A percentile compares a stretch with the other conserved stretches of the same genome.
These are phyloP conservation scores for Thymus mandschuricus DNA, from an alignment of 257 asterid species.

Conservation along the genomic window DNA sequence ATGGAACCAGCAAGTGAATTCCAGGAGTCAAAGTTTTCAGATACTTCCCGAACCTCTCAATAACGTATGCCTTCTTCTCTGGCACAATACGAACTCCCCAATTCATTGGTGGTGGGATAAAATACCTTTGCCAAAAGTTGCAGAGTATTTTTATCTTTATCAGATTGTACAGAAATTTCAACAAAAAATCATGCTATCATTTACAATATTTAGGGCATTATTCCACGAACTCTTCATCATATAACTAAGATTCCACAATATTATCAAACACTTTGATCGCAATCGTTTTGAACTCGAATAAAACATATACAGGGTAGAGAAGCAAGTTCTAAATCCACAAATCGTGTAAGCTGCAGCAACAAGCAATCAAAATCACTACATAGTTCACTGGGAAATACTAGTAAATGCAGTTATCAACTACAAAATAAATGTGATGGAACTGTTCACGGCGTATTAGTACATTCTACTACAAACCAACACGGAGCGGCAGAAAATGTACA, in stretches of 20 bases:
- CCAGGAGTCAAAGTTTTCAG: slow-evolving; percentile 83
- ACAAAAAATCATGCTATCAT: slow-evolving; percentile 5
- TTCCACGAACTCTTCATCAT: not conserved
- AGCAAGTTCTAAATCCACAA: not conserved
- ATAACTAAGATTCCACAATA: not conserved
- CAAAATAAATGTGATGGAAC: not conserved
- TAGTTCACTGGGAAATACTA: not conserved
- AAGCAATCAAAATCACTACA: not conserved
- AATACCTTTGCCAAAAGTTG: slow-evolving; percentile 51
- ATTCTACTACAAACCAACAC: too few species aligned
- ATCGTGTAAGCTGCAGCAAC: not conserved
- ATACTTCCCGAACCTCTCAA: slow-evolving; percentile 87
- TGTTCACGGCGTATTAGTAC: too few species aligned
- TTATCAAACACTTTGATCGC: not conserved
- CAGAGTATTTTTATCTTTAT: not conserved
- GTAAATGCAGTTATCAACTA: not conserved
- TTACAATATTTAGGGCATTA: not conserved
- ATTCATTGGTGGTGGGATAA: slow-evolving; percentile 59
- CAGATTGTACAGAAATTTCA: slow-evolving; percentile 1
- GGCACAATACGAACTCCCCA: slow-evolving; percentile 94
- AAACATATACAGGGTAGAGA: not conserved
- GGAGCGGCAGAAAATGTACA: too few species aligned
- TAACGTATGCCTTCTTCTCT: slow-evolving; percentile 75
- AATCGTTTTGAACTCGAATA: not conserved
- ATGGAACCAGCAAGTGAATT: slow-evolving; percentile 72